Conservation (phyloP, 1,139 yeast species). For the Blastobotrys raffinosifermentans region DNA sequence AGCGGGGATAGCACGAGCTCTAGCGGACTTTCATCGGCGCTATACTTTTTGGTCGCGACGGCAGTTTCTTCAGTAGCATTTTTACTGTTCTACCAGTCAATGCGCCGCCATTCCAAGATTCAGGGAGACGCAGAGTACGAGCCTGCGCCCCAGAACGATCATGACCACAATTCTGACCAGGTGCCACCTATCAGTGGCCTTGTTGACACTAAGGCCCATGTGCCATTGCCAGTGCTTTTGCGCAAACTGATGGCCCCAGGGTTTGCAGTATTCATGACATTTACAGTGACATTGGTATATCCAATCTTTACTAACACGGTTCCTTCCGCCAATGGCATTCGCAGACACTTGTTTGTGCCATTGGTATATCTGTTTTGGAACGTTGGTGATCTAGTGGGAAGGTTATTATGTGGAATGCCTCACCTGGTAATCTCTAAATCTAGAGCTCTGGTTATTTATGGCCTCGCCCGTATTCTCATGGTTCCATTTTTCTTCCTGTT, state of each 20-base stretch:
- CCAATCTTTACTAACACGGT: slow-evolving; percentile 85
- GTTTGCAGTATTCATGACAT: slow-evolving; percentile 64
- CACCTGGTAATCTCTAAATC: slow-evolving; percentile 14
- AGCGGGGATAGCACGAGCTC: slow-evolving; percentile 37
- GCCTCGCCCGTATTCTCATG: slow-evolving; percentile 45
- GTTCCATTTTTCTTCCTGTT: slow-evolving; percentile 44
- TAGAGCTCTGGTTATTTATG: slow-evolving; percentile 17
- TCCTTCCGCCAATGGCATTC: slow-evolving; percentile 47
- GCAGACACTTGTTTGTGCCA: slow-evolving; percentile 56
- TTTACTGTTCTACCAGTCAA: slow-evolving; percentile 14
- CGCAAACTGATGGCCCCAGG: slow-evolving; percentile 57
- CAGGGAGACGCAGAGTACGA: slow-evolving; percentile 5
- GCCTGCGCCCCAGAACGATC: slow-evolving; percentile 5
- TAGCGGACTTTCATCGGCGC: slow-evolving; percentile 15
- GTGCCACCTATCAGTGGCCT: no score
- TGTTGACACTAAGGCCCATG: slow-evolving; percentile 26
- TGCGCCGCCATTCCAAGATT: background rate
- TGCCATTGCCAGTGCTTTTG: slow-evolving; percentile 50
- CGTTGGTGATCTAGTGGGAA: slow-evolving; percentile 75
- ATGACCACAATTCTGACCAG: slow-evolving; percentile 18
- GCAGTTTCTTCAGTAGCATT: slow-evolving; percentile 50
- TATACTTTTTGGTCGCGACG: slow-evolving; percentile 68
- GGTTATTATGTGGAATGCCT: slow-evolving; percentile 55
- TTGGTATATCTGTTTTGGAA: slow-evolving; percentile 82
- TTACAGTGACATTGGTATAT: slow-evolving; percentile 70